Evolutionary conservation across 2,329 filamentous ascomycete genomes (phyloP).

Genomic region (Alternaria sp.): DNA sequence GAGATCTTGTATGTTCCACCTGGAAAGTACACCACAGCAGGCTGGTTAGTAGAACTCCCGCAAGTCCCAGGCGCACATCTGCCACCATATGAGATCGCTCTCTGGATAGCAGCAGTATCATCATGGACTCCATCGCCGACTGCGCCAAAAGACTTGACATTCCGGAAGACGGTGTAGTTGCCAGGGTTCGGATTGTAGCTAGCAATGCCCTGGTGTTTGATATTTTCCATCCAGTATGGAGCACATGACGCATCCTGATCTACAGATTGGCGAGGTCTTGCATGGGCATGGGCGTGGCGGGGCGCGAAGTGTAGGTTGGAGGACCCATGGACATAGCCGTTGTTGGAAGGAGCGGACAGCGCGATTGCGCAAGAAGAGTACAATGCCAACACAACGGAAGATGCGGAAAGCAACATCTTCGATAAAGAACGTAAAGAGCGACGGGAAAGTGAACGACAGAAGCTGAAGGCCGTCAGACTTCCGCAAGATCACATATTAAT

Average conservation of each 20-base stretch:
- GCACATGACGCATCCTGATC: constrained; percentile 25
- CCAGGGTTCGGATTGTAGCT: constrained; percentile 48
- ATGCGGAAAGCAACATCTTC: constrained; percentile 1
- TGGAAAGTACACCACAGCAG: constrained; percentile 64
- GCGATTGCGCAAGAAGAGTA: constrained; percentile 5
- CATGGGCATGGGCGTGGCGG: constrained; percentile 10
- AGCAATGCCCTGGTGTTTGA: constrained; percentile 50
- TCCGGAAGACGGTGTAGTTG: constrained; percentile 51
- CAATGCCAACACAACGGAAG: constrained; percentile 1
- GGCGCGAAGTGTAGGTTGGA: constrained; percentile 13
- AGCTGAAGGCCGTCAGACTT: neutral
- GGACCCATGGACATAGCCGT: constrained; percentile 11
- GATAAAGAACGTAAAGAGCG: neutral
- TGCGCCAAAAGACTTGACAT: constrained; percentile 53
- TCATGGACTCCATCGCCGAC: constrained; percentile 44
- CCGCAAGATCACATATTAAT: neutral
- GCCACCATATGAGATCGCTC: constrained; percentile 49
- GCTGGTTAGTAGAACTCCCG: constrained; percentile 57
- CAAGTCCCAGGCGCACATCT: constrained; percentile 52
- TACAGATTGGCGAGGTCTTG: constrained; percentile 18
- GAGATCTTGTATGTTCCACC: constrained; percentile 65
- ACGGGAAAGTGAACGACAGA: neutral
- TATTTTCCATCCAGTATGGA: constrained; percentile 51
- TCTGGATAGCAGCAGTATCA: constrained; percentile 62
- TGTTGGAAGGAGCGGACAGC: constrained; percentile 1